These are phyloP conservation scores for Hordeum vulgare DNA, from an alignment of 176 grass and related monocot genomes.

Conservation along the genomic window DNA sequence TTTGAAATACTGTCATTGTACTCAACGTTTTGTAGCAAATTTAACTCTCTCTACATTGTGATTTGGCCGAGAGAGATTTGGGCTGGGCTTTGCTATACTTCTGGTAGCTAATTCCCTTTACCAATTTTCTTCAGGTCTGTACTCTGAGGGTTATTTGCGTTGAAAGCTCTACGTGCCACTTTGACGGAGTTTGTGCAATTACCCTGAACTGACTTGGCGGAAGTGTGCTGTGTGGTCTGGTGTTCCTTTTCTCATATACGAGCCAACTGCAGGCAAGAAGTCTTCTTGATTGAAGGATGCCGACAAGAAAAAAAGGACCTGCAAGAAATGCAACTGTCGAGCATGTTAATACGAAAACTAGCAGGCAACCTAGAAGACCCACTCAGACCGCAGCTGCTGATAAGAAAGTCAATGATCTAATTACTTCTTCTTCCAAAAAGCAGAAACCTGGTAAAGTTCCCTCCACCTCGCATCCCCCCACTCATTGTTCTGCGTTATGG, in stretches of 20 bases:
- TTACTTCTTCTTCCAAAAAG: constrained; percentile 88
- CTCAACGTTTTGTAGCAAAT: not conserved
- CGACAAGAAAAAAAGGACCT: constrained; percentile 63
- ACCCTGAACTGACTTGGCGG: not conserved
- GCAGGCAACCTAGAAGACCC: constrained; percentile 42
- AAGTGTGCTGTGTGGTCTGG: not conserved
- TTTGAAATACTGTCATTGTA: not conserved
- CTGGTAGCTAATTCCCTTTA: not conserved
- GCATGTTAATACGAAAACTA: constrained; percentile 30
- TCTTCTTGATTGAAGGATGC: constrained; percentile 48
- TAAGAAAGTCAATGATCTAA: constrained; percentile 88
- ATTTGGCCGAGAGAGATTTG: not conserved
- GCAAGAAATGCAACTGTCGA: constrained; percentile 51
- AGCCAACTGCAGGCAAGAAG: not conserved
- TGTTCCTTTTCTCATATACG: not conserved
- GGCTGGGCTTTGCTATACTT: not conserved
- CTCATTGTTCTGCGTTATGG: not conserved
- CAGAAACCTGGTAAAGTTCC: constrained; percentile 49
- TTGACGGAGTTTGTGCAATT: not conserved
- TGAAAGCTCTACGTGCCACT: not conserved
- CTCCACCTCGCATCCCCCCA: not conserved
- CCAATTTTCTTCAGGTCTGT: not conserved
- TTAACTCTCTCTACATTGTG: not conserved
- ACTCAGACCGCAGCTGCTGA: constrained; percentile 38
- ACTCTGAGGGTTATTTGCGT: not conserved